These are phyloP conservation scores for Penicillium robsamsonii DNA, from an alignment of 495 filamentous ascomycete genomes.

Conservation along the genomic window DNA sequence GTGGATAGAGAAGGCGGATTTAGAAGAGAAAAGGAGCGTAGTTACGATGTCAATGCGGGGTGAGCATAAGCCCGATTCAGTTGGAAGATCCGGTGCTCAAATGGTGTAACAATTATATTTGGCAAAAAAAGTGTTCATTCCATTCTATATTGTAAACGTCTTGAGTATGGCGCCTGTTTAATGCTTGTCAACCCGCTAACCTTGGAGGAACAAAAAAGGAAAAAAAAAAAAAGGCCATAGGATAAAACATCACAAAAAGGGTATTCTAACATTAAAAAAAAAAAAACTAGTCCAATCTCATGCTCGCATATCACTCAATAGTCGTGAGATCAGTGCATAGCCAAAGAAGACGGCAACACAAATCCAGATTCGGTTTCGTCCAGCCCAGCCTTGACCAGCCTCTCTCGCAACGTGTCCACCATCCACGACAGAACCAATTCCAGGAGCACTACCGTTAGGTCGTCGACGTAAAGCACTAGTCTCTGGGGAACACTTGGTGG, in stretches of 20 bases:
- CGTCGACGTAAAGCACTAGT: slow-evolving; percentile 65
- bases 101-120: slow-evolving; percentile 20
- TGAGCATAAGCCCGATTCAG: slow-evolving; percentile 28
- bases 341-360: slow-evolving; percentile 64
- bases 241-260: slow-evolving; percentile 5
- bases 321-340: slow-evolving; percentile 74
- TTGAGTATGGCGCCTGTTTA: slow-evolving; percentile 14
- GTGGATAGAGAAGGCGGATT: slow-evolving; percentile 16
- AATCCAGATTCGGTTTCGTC: slow-evolving; percentile 71
- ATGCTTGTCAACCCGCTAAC: slow-evolving; percentile 24
- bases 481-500: slow-evolving; percentile 55
- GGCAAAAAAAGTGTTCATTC: not conserved
- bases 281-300: slow-evolving; percentile 18
- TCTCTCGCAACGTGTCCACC: slow-evolving; percentile 69
- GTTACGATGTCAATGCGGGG: slow-evolving; percentile 25
- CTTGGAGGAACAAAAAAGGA: slow-evolving; percentile 1
- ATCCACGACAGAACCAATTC: slow-evolving; percentile 77
- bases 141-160: too few relatives aligned
- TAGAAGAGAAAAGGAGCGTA: slow-evolving; percentile 26
- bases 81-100: slow-evolving; percentile 21
- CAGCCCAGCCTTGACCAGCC: slow-evolving; percentile 77
- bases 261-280: not conserved
- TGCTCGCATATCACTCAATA: slow-evolving; percentile 58
- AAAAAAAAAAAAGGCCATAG: not conserved
- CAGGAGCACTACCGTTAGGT: slow-evolving; percentile 63